phyloP scores from a whole-genome alignment of 768 basidiomycete genomes.

The Xerocomus spinulosus region DNA sequence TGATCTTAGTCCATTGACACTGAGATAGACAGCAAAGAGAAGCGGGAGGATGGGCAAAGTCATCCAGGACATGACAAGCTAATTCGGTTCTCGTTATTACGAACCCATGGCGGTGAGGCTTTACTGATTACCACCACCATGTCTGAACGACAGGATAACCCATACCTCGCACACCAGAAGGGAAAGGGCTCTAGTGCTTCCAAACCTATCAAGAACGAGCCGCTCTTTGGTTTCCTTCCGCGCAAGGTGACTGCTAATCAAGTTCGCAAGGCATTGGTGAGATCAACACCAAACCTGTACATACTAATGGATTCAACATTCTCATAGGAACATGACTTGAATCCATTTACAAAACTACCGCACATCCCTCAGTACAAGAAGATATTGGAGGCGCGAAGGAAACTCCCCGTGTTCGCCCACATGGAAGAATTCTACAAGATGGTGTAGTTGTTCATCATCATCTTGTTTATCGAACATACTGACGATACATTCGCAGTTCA shows the following conservation, averaged over 20 bases:
- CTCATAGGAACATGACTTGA: conserved; percentile 66
- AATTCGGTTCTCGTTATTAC: neutral
- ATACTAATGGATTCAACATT: neutral
- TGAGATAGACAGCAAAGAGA: conserved; percentile 48
- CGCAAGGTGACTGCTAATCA: conserved; percentile 62
- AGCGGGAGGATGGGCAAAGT: conserved; percentile 40
- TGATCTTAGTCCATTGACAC: conserved; percentile 65
- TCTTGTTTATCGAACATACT: neutral
- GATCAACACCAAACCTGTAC: conserved; percentile 27
- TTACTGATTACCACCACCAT: too few species aligned
- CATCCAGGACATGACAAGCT: conserved; percentile 15
- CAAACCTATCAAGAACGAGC: conserved; percentile 40
- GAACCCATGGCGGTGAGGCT: too few species aligned
- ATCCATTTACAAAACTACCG: conserved; percentile 84
- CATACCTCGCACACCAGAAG: conserved; percentile 50
- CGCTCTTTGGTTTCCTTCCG: conserved; percentile 70
- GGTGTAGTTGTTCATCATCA: too few species aligned
- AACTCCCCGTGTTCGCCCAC: conserved; percentile 85
- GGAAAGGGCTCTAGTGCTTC: conserved; percentile 5
- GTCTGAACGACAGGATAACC: conserved; percentile 37
- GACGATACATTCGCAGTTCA: conserved; percentile 17
- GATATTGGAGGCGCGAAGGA: conserved; percentile 80
- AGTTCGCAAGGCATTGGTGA: conserved; percentile 66
- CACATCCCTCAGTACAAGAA: conserved; percentile 78
- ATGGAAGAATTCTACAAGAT: conserved; percentile 76